A percentile compares a stretch with the other conserved stretches of the same genome.
Evolutionary conservation across 139 green algal genomes (phyloP).

Genomic region (Ettlia oleoabundans): DNA sequence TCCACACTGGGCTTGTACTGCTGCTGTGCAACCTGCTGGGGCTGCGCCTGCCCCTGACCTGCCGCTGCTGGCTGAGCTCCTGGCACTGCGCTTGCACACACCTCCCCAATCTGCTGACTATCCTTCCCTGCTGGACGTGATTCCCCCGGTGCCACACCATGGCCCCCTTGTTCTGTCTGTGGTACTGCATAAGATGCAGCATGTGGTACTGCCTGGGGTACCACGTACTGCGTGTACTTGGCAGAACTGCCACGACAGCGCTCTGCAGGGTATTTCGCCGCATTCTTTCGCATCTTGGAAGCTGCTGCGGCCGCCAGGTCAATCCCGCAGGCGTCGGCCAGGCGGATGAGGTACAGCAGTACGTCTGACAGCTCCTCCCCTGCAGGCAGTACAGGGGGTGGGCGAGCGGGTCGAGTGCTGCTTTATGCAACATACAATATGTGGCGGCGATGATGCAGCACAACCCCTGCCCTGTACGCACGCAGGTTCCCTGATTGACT

Average conservation of each 20-base stretch:
- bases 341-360: constrained; percentile 76
- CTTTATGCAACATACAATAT: too few relatives aligned
- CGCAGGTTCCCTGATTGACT: too few relatives aligned
- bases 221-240: constrained; percentile 62
- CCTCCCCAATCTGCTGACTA: too few relatives aligned
- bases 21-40: background rate
- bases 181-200: too few relatives aligned
- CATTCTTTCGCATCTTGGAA: constrained; percentile 67
- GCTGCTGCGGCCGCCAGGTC: constrained; percentile 64
- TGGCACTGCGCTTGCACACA: background rate
- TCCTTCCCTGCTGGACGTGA: too few relatives aligned
- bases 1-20: background rate
- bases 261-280: constrained; percentile 66
- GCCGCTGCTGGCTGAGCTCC: background rate
- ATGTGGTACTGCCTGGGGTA: background rate
- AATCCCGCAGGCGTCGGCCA: constrained; percentile 75
- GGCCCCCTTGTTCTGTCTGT: too few relatives aligned
- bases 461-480: too few relatives aligned
- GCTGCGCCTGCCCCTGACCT: background rate
- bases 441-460: too few relatives aligned
- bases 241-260: constrained; percentile 52
- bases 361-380: constrained; percentile 85
- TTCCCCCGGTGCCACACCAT: too few relatives aligned
- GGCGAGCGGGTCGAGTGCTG: background rate
- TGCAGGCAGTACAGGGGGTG: background rate